Conservation (phyloP, 192 early-diverging fungal genomes). For the Umbelopsis sp. region DNA sequence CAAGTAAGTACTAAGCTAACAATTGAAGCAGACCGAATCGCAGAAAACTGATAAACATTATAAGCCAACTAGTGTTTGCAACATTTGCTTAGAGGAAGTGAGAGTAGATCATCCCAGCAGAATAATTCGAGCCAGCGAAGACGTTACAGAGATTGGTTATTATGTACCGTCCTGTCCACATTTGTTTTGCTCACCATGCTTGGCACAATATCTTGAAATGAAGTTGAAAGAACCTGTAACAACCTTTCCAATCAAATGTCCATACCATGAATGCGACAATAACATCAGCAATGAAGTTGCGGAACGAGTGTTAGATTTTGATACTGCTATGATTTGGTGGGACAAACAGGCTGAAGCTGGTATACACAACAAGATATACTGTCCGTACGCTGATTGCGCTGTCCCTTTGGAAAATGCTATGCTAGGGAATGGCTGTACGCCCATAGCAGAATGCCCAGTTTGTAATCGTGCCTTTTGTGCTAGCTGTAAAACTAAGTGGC, state of each 20-base stretch:
- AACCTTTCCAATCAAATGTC: constrained; percentile 14
- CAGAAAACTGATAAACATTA: background rate
- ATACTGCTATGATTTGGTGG: background rate
- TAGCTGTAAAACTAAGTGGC: background rate
- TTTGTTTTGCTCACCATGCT: background rate
- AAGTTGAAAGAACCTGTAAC: constrained; percentile 12
- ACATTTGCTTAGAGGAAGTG: constrained; percentile 5
- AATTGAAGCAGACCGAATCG: background rate
- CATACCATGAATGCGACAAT: constrained; percentile 1
- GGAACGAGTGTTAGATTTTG: background rate
- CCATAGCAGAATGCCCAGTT: constrained; percentile 10
- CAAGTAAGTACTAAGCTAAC: background rate
- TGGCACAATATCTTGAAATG: constrained; percentile 6
- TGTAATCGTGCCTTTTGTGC: constrained; percentile 4
- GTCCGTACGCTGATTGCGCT: constrained; percentile 3
- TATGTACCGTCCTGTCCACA: background rate
- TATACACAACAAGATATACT: constrained; percentile 12
- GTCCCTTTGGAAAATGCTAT: background rate
- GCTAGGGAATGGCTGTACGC: background rate
- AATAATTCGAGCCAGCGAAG: background rate
- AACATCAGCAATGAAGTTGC: background rate
- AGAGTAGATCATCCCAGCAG: background rate
- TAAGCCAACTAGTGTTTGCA: background rate
- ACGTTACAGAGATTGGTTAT: background rate
- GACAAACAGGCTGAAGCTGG: constrained; percentile 9